These are phyloP conservation scores for Tolypocladium paradoxum DNA, from an alignment of 2,329 filamentous ascomycete genomes.

Conservation along the genomic window DNA sequence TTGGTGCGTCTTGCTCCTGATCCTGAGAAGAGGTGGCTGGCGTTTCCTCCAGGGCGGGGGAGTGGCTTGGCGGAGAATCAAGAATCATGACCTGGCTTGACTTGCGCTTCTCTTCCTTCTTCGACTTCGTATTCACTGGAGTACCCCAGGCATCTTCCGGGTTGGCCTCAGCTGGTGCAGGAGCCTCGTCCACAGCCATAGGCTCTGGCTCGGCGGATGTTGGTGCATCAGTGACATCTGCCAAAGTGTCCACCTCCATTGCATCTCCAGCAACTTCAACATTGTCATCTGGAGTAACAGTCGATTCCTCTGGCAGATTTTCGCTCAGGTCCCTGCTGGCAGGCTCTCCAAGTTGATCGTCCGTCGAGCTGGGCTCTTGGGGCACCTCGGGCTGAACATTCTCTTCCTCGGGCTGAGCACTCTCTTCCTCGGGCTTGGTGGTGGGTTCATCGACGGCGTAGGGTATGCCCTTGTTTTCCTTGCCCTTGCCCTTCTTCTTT, in stretches of 20 bases:
- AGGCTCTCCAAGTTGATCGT: not conserved
- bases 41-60: not conserved
- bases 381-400: not conserved
- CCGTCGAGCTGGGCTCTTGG: not conserved
- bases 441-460: not conserved
- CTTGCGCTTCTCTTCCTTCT: conserved; percentile 26
- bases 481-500: conserved; percentile 24
- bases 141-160: conserved; percentile 8
- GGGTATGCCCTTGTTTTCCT: conserved; percentile 9
- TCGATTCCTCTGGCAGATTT: not conserved
- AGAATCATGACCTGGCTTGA: conserved; percentile 7
- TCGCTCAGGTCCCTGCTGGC: not conserved
- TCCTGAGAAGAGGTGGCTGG: not conserved
- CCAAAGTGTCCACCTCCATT: not conserved
- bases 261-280: not conserved
- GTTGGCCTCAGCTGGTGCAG: conserved; percentile 6
- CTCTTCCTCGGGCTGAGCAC: not conserved
- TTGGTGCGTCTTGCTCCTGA: not conserved
- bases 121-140: conserved; percentile 16
- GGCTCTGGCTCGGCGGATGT: not conserved
- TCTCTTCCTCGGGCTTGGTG: not conserved
- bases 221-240: not conserved
- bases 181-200: not conserved
- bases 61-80: not conserved
- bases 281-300: not conserved